A percentile compares a stretch with the other conserved stretches of the same genome.
phyloP scores from a whole-genome alignment of 139 green algal species.

The Nannochloris sp. region DNA sequence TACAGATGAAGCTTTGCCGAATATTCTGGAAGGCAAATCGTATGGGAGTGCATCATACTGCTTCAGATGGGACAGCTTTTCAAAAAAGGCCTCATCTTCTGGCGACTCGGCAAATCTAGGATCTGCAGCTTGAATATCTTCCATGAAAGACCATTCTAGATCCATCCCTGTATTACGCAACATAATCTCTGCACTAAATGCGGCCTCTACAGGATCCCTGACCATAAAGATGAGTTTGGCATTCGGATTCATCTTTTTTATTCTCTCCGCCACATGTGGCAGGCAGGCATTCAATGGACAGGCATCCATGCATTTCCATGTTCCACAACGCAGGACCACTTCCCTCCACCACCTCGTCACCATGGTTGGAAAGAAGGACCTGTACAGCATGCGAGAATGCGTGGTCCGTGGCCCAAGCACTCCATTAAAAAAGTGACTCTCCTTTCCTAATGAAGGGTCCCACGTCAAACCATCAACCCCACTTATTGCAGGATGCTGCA shows the following conservation, averaged over 20 bases:
- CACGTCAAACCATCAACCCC: slow-evolving; percentile 53
- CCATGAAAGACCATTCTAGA: slow-evolving; percentile 48
- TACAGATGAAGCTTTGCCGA: slow-evolving; percentile 22
- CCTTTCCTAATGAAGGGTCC: slow-evolving; percentile 62
- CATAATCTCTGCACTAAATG: slow-evolving; percentile 69
- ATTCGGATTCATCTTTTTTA: slow-evolving; percentile 45
- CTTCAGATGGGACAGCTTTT: slow-evolving; percentile 30
- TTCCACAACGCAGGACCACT: slow-evolving; percentile 10
- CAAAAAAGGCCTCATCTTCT: slow-evolving; percentile 17
- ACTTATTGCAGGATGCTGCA: slow-evolving; percentile 49
- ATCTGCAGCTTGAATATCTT: slow-evolving; percentile 26
- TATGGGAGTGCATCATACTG: slow-evolving; percentile 32
- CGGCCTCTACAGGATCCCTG: slow-evolving; percentile 39
- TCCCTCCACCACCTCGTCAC: slow-evolving; percentile 39
- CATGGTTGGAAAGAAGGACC: slow-evolving; percentile 69
- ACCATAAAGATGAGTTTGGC: slow-evolving; percentile 75
- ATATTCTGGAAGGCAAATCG: slow-evolving; percentile 42
- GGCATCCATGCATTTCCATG: slow-evolving; percentile 69
- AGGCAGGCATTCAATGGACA: slow-evolving; percentile 63
- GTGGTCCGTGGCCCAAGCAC: slow-evolving; percentile 41
- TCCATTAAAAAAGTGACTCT: slow-evolving; percentile 68
- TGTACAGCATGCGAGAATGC: slow-evolving; percentile 39
- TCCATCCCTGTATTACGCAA: slow-evolving; percentile 54
- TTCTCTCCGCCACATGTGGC: slow-evolving; percentile 51
- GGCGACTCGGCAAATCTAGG: slow-evolving; percentile 28